Evolutionary conservation across 1,284 basidiomycete species (phyloP).

Genomic region (Coniferiporia weirii): DNA sequence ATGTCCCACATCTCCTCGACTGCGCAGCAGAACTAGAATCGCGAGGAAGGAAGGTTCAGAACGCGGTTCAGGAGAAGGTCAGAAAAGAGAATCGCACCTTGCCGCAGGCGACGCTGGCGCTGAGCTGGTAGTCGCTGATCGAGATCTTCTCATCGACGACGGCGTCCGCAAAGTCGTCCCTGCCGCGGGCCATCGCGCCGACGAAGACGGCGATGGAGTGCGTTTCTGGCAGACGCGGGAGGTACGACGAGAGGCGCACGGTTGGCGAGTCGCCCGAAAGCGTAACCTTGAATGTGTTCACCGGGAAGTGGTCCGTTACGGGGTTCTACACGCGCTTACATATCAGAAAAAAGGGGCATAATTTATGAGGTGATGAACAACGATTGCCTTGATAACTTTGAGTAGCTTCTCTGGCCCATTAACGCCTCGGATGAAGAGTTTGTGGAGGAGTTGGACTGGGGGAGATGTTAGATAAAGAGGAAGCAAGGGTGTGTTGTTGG

Average conservation of each 20-base stretch:
- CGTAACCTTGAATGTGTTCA: slow-evolving; percentile 94
- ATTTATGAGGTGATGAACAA: slow-evolving; percentile 25
- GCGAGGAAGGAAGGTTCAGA: neutral
- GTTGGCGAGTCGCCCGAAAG: slow-evolving; percentile 90
- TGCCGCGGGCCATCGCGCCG: slow-evolving; percentile 94
- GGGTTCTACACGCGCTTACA: slow-evolving; percentile 64
- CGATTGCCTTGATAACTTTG: slow-evolving; percentile 83
- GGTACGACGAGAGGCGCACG: slow-evolving; percentile 77
- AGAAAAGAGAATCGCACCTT: slow-evolving; percentile 52
- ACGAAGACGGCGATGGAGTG: slow-evolving; percentile 95
- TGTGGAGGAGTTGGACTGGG: slow-evolving; percentile 94
- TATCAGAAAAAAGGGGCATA: neutral
- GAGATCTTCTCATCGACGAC: slow-evolving; percentile 96
- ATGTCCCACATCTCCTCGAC: slow-evolving; percentile 20
- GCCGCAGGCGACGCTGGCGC: slow-evolving; percentile 94
- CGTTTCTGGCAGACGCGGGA: slow-evolving; percentile 78
- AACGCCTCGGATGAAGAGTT: slow-evolving; percentile 90
- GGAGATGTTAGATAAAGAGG: slow-evolving; percentile 3
- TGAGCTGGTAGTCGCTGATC: slow-evolving; percentile 92
- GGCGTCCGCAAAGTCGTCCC: slow-evolving; percentile 97
- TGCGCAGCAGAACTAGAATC: slow-evolving; percentile 17
- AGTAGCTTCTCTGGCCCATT: slow-evolving; percentile 96
- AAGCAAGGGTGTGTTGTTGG: neutral
- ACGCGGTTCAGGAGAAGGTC: no score
- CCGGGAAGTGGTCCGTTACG: slow-evolving; percentile 91